phyloP scores from a whole-genome alignment of 768 basidiomycete species.

The Galerina sulciceps region DNA sequence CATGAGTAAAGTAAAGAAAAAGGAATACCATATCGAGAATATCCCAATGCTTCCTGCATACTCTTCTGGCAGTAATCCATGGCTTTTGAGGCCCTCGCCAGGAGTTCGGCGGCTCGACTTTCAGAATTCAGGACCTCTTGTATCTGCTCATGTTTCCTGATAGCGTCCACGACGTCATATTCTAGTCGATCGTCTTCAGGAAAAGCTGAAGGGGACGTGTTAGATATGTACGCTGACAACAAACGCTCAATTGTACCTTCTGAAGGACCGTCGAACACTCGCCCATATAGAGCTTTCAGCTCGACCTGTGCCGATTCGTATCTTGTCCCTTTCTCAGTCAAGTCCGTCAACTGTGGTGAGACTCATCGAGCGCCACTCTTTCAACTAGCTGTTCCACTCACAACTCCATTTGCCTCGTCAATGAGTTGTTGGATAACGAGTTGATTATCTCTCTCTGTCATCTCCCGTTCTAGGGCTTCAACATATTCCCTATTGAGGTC shows the following conservation, averaged over 20 bases:
- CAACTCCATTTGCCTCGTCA: conserved; percentile 38
- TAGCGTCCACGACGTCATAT: conserved; percentile 36
- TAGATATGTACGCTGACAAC: not conserved
- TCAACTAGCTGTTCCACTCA: conserved; percentile 20
- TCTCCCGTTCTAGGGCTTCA: conserved; percentile 46
- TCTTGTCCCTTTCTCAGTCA: conserved; percentile 32
- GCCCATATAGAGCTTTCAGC: conserved; percentile 40
- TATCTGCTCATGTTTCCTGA: conserved; percentile 36
- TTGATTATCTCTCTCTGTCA: conserved; percentile 39
- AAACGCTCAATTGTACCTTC: conserved; percentile 29
- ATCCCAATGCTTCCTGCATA: conserved; percentile 40
- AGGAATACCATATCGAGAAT: conserved; percentile 43
- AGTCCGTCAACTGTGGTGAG: conserved; percentile 32
- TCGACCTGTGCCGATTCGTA: conserved; percentile 38
- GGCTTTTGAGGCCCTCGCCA: conserved; percentile 38
- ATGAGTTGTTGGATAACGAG: conserved; percentile 34
- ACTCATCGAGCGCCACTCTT: not conserved
- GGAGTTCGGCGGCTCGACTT: conserved; percentile 41
- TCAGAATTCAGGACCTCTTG: conserved; percentile 41
- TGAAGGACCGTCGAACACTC: conserved; percentile 48
- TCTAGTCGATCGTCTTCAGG: conserved; percentile 51
- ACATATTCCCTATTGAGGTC: conserved; percentile 42
- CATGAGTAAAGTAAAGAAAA: not conserved
- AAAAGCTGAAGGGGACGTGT: conserved; percentile 32
- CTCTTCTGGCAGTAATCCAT: conserved; percentile 35